phyloP scores from a whole-genome alignment of 169 alveolate species.

The Plasmodium inui region DNA sequence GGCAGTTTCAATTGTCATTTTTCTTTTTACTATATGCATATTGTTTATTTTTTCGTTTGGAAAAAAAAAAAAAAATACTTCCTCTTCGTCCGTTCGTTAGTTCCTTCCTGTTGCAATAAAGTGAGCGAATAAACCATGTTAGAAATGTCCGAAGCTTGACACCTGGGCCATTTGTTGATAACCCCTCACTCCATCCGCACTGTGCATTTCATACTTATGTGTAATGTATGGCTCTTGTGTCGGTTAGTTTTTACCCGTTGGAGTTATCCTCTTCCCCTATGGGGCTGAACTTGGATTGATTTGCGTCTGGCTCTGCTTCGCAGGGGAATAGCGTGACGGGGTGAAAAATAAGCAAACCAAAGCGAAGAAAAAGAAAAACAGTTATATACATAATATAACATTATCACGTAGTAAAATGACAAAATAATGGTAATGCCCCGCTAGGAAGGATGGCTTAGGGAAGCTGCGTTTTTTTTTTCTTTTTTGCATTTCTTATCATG shows the following conservation, averaged over 20 bases:
- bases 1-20: background rate
- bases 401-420: background rate
- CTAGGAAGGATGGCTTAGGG: background rate
- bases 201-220: background rate
- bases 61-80: too few species aligned
- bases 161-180: background rate
- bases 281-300: too few species aligned
- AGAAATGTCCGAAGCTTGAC: background rate
- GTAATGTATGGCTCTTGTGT: background rate
- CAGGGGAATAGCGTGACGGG: background rate
- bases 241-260: background rate
- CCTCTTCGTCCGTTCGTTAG: background rate
- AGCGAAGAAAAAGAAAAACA: background rate
- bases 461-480: too few species aligned
- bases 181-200: background rate
- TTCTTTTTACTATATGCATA: background rate
- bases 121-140: background rate
- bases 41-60: background rate
- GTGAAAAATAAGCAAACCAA: background rate
- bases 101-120: background rate
- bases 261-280: background rate
- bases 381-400: background rate
- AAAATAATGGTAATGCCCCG: background rate
- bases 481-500: too few species aligned
- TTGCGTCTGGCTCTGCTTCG: background rate